Percentiles rank a stretch among this genome's conserved stretches.
Evolutionary conservation across 2,329 filamentous ascomycete genomes (phyloP).

Genomic region (Beauveria sp.): DNA sequence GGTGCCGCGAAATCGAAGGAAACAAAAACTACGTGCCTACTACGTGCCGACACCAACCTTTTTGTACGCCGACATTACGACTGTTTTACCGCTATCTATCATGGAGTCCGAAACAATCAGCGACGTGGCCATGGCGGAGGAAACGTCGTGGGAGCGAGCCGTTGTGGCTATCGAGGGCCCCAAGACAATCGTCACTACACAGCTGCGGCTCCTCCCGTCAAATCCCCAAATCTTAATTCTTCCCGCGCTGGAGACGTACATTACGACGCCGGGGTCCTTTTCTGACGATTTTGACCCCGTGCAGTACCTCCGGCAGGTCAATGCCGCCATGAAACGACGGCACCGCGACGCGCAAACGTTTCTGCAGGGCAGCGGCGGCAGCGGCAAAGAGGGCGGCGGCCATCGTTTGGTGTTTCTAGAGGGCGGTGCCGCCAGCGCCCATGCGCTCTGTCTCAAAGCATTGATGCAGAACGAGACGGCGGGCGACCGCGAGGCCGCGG

Average conservation of each 20-base stretch:
- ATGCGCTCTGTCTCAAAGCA: conserved; percentile 44
- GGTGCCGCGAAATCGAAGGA: background rate
- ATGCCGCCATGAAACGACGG: conserved; percentile 41
- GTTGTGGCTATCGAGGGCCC: conserved; percentile 56
- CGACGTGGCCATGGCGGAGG: background rate
- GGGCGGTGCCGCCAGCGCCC: conserved; percentile 49
- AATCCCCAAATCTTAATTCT: conserved; percentile 52
- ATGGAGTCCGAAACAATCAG: background rate
- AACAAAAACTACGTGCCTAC: background rate
- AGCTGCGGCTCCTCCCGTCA: conserved; percentile 51
- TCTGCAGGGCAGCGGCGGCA: conserved; percentile 35
- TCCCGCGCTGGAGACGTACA: conserved; percentile 42
- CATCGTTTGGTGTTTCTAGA: conserved; percentile 47
- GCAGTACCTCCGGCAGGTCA: conserved; percentile 39
- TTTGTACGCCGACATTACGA: background rate
- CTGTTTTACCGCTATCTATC: background rate
- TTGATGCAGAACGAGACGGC: conserved; percentile 46
- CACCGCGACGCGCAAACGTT: conserved; percentile 43
- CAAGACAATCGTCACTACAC: conserved; percentile 46
- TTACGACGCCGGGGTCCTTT: conserved; percentile 16
- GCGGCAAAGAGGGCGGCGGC: conserved; percentile 34
- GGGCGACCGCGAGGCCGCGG: conserved; percentile 42
- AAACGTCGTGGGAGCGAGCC: conserved; percentile 29
- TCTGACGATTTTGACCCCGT: conserved; percentile 22
- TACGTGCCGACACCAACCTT: background rate